Evolutionary conservation across 805 yeast genomes (phyloP), one percentile per base, ranked within the genome.

Genomic region (Spathaspora girioi): DNA sequence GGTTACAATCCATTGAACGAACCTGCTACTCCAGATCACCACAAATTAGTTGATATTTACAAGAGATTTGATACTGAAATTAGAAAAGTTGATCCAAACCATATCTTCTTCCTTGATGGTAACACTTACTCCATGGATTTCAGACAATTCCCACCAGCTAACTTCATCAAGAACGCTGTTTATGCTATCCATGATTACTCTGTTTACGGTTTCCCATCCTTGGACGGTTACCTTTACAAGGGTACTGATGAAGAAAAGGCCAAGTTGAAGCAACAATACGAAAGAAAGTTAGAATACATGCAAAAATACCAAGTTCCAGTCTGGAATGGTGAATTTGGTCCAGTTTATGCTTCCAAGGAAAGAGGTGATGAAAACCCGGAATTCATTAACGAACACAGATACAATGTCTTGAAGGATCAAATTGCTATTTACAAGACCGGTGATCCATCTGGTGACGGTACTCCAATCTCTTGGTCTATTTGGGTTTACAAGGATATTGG

Each of bases 1-100:
- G 83, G 83, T n/a, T 79, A 77, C 62, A 79, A 79, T 54, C 77
- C 81, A 18, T 64, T 79, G 61, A 79, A 79, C 60, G 83, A 79
- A 60, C 83, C 83, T 3, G 78, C 81, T 2, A 75, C 70, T 38
- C 56, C 75, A 2, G 70, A 75, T 47, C 80, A 77, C 54, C 46
- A 62, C 29, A 71, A 74, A 53, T 66, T 79, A 59, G 65, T 70
- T 18, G 53, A 59, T 10, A 77, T 69, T 55, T 79, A 79, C 55
- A 54, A 52, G 2, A 59, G 71, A 51, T 59, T 72, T 23, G 80
- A 72, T 49, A 60, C 64, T 38, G 73, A 59, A 19, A 66, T 79
- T 43, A 70, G 82, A 56, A 54, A 60, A 23, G 74, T 74, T 46
- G 82, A 79, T 57, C 73, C 76, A 29, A 63, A 79, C 60, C 82